phyloP scores from a whole-genome alignment of 179 eudicot genomes.

The Monotropa hypopitys region DNA sequence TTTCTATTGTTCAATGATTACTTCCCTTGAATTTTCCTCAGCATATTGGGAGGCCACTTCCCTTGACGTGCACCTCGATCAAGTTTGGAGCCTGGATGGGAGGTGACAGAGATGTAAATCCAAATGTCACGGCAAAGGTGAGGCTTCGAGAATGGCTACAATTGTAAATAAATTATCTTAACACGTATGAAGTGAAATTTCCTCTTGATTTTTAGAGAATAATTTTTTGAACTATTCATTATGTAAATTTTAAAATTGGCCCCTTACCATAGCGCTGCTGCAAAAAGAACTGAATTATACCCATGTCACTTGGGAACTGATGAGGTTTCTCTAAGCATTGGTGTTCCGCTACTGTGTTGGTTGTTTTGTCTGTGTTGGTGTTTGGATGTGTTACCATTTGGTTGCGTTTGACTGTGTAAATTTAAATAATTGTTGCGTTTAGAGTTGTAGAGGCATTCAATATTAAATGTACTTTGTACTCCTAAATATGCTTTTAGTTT shows the following conservation, averaged over 20 bases:
- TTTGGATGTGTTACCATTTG: too few relatives aligned
- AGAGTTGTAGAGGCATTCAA: too few relatives aligned
- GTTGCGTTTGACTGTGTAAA: too few relatives aligned
- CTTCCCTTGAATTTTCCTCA: conserved; percentile 12
- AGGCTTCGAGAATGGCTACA: conserved; percentile 2
- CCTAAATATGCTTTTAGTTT: too few relatives aligned
- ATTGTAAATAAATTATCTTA: not conserved
- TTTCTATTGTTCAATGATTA: not conserved
- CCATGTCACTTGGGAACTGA: not conserved
- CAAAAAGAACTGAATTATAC: not conserved
- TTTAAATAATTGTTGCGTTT: too few relatives aligned
- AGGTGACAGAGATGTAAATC: conserved; percentile 97
- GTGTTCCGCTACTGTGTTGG: too few relatives aligned
- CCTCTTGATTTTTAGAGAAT: not conserved
- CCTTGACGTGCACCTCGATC: conserved; percentile 83
- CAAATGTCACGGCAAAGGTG: conserved; percentile 90
- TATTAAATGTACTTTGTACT: too few relatives aligned
- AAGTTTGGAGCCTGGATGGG: conserved; percentile 99
- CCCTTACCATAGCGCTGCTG: not conserved
- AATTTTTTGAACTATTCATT: not conserved
- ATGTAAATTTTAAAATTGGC: not conserved
- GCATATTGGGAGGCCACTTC: conserved; percentile 88
- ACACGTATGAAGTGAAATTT: not conserved
- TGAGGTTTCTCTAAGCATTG: too few relatives aligned
- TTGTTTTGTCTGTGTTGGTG: too few relatives aligned